Evolutionary conservation across 116 monocot species (phyloP), one percentile per base, ranked within the genome.

Genomic region (Cymodocea nodosa): DNA sequence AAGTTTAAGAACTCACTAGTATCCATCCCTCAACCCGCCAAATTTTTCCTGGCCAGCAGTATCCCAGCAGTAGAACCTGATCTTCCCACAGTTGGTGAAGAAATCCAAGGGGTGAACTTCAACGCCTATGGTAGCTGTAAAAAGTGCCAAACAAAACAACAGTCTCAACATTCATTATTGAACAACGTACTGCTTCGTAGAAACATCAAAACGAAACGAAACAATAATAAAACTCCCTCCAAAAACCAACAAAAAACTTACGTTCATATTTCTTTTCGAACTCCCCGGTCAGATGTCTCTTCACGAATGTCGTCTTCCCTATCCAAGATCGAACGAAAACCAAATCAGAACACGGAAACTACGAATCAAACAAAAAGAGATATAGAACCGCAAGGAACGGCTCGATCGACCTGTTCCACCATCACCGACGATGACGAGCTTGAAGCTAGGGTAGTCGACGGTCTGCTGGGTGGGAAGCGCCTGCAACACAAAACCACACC

Each of bases 71-170:
- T 85, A 80, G 62, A 89, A 89, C 50, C 89, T 66, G 56, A 89
- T 82, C 71, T 83, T 89, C 0, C 89, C 85, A 63, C 83, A 89
- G 53, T 89, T 89, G 12, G 89, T 89, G 76, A 70, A 74, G 80
- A 89, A 89, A 58, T 89, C 89, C 77, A 89, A 73, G 2, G 89
- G 89, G 78, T 89, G 89, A 8, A 89, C 89, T 40, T 89, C 89
- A 37, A 89, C 89, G 44, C 85, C 89, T 53, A 89, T 89, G 19
- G 89, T 89, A 22, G 89, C 85, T 89, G 76, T 4, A 56, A 19
- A 51, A 6, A 36, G 12, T 8, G 10, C n/a, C 44, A 37, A 22
- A 25, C 0, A 35, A 35, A 52, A 14, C 52, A 54, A 9, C 53
- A 13, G 50, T 15, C 44, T 67, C 37, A 56, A 44, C 16, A 65